Conservation (phyloP, 306 rosid genomes). For the Geum urbanum region DNA sequence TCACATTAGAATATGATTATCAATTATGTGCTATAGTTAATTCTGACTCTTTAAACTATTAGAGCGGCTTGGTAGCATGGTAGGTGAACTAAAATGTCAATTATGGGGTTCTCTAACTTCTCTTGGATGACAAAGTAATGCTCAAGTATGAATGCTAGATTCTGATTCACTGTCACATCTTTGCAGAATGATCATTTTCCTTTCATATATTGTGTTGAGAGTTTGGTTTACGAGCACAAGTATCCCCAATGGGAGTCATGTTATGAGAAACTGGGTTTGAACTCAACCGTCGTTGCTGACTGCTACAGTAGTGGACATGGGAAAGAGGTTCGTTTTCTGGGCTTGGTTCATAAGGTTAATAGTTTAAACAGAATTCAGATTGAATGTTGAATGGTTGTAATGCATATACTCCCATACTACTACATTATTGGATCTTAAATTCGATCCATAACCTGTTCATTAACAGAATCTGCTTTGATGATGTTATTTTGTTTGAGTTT, state of each 20-base stretch:
- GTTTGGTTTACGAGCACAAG: slow-evolving; percentile 30
- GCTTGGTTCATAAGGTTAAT: not conserved
- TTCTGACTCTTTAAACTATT: not conserved
- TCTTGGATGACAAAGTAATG: not conserved
- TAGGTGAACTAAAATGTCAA: not conserved
- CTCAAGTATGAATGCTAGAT: not conserved
- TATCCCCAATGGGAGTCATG: slow-evolving; percentile 61
- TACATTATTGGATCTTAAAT: not conserved
- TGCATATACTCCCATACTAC: not conserved
- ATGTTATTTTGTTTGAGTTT: not conserved
- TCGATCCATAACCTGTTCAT: not conserved
- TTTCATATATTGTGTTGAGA: slow-evolving; percentile 71
- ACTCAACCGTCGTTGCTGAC: slow-evolving; percentile 47
- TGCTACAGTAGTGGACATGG: slow-evolving; percentile 65
- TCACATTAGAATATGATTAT: not conserved
- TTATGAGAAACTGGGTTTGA: slow-evolving; percentile 56
- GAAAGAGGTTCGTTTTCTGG: slow-evolving; percentile 53
- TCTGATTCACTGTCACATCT: slow-evolving; percentile 9
- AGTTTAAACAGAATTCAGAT: not conserved
- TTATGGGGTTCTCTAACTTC: not conserved
- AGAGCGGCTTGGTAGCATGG: slow-evolving; percentile 3
- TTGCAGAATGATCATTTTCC: slow-evolving; percentile 72
- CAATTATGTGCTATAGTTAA: not conserved
- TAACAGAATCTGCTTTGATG: not conserved
- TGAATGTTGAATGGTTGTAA: not conserved